phyloP scores from a whole-genome alignment of 805 yeast species.

The Schwanniomyces sp. region DNA sequence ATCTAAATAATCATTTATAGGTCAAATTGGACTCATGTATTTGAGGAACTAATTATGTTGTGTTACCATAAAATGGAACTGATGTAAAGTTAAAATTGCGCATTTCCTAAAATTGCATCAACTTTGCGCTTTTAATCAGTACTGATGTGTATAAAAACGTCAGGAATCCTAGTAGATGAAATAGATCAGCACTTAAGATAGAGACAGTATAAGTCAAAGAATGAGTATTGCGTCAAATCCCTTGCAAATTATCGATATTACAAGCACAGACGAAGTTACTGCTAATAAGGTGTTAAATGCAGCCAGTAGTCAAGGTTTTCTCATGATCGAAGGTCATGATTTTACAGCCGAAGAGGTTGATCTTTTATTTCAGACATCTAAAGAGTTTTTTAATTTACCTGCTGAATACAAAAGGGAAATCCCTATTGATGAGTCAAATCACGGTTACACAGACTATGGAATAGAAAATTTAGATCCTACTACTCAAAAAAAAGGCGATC shows the following conservation, averaged over 20 bases:
- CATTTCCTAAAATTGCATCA: neutral
- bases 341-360: conserved; percentile 57
- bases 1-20: too few relatives aligned
- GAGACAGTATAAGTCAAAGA: neutral
- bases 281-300: conserved; percentile 57
- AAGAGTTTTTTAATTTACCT: conserved; percentile 53
- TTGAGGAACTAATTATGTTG: too few relatives aligned
- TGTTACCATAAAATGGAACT: too few relatives aligned
- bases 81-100: neutral
- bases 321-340: conserved; percentile 68
- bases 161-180: neutral
- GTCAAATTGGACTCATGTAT: too few relatives aligned
- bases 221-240: conserved; percentile 33
- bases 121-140: neutral
- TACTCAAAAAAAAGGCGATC: conserved; percentile 48
- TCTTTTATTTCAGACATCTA: conserved; percentile 47
- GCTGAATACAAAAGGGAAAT: conserved; percentile 48
- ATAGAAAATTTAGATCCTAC: conserved; percentile 50
- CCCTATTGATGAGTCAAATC: conserved; percentile 54
- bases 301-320: conserved; percentile 63
- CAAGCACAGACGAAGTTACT: conserved; percentile 39
- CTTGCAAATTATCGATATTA: conserved; percentile 57
- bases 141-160: neutral
- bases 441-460: conserved; percentile 58
- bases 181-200: neutral